These are phyloP conservation scores for Fusarium tricinctum DNA, from an alignment of 2,329 filamentous ascomycete species.

Conservation along the genomic window DNA sequence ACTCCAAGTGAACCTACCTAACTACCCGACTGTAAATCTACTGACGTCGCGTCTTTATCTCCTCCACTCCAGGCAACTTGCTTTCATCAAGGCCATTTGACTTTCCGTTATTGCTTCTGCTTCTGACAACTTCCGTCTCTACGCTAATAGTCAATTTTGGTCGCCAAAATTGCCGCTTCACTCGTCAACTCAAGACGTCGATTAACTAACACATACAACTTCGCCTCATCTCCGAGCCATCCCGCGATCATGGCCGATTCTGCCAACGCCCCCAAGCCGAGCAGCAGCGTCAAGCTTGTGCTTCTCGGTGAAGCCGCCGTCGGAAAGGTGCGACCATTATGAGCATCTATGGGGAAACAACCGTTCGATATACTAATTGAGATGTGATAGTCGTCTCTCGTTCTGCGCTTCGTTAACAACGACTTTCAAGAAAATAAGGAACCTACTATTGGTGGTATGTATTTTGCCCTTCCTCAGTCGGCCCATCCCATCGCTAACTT, in stretches of 20 bases:
- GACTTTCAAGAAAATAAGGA: constrained; percentile 99
- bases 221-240: constrained; percentile 38
- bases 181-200: constrained; percentile 10
- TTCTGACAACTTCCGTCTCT: constrained; percentile 7
- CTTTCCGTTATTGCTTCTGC: constrained; percentile 10
- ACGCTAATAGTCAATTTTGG: constrained; percentile 20
- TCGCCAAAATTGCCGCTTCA: constrained; percentile 10
- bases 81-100: constrained; percentile 23
- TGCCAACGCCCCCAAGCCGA: constrained; percentile 84
- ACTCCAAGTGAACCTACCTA: constrained; percentile 9
- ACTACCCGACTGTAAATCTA: constrained; percentile 9
- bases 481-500: constrained; percentile 30
- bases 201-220: constrained; percentile 11
- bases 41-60: constrained; percentile 43
- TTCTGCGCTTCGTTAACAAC: constrained; percentile 98
- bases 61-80: constrained; percentile 42
- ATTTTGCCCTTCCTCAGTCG: constrained; percentile 17
- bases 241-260: constrained; percentile 60
- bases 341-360: constrained; percentile 1
- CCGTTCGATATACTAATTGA: constrained; percentile 43
- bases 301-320: constrained; percentile 97
- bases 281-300: constrained; percentile 99
- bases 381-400: constrained; percentile 84
- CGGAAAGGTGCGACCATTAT: constrained; percentile 81
- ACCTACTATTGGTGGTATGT: constrained; percentile 94